phyloP scores from a whole-genome alignment of 2,329 filamentous ascomycete species.

The Hyphodiscus sp. region DNA sequence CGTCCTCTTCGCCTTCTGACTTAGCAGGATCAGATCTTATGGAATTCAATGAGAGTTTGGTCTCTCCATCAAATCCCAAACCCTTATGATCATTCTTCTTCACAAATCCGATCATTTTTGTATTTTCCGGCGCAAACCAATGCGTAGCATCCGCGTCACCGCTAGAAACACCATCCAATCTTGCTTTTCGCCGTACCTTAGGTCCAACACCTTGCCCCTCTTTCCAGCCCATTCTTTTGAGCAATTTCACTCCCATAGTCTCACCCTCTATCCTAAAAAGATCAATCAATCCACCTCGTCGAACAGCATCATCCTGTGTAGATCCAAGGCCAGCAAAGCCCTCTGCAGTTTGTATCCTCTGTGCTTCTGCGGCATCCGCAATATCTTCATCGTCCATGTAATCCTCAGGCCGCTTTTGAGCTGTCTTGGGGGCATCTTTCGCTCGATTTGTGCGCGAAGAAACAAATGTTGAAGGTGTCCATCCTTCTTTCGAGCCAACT shows the following conservation, averaged over 20 bases:
- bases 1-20: constrained; percentile 42
- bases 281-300: constrained; percentile 55
- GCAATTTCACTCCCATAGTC: constrained; percentile 77
- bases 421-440: constrained; percentile 52
- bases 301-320: constrained; percentile 47
- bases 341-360: constrained; percentile 64
- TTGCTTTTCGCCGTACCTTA: constrained; percentile 69
- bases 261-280: constrained; percentile 68
- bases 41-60: constrained; percentile 38
- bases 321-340: constrained; percentile 72
- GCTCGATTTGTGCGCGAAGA: constrained; percentile 78
- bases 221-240: constrained; percentile 93
- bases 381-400: constrained; percentile 99
- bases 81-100: constrained; percentile 65
- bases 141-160: constrained; percentile 44
- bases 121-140: constrained; percentile 81
- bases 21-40: constrained; percentile 26
- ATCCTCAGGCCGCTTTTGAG: constrained; percentile 67
- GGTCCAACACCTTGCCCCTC: constrained; percentile 90
- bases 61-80: constrained; percentile 58
- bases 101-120: constrained; percentile 58
- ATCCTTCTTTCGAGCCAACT: constrained; percentile 96
- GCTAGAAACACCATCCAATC: constrained; percentile 48
- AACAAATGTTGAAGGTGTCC: constrained; percentile 86
- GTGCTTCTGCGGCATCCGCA: constrained; percentile 74